Conservation (phyloP, 169 alveolate species). For the Fabrea salina region DNA sequence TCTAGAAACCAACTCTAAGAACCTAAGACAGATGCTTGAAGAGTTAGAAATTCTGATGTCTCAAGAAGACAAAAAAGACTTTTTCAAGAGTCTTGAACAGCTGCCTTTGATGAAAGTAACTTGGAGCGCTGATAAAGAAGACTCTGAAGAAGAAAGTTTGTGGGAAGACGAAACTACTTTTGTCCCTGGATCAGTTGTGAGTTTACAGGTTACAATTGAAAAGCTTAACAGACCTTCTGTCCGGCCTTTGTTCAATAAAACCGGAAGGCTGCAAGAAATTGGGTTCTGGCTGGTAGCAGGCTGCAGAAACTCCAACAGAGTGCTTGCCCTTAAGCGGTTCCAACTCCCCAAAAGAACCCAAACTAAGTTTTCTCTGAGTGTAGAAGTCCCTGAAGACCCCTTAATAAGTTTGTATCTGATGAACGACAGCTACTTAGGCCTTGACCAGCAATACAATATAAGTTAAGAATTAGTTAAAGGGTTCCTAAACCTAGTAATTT, state of each 20-base stretch:
- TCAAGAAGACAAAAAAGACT: neutral
- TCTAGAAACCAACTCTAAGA: neutral
- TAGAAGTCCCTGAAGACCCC: neutral
- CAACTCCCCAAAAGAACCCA: neutral
- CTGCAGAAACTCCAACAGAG: neutral
- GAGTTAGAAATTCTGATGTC: neutral
- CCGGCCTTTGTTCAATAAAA: neutral
- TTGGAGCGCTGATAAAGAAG: neutral
- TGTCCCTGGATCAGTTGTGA: neutral
- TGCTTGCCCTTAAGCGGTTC: neutral
- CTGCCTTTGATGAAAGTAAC: neutral
- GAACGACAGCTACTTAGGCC: neutral
- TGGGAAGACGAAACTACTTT: neutral
- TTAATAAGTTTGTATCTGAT: neutral
- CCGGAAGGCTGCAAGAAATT: slow-evolving; percentile 20
- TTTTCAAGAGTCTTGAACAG: neutral
- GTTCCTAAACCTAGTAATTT: too few species aligned
- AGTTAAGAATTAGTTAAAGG: too few species aligned
- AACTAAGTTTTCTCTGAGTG: neutral
- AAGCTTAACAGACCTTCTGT: neutral
- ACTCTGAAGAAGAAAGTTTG: slow-evolving; percentile 4
- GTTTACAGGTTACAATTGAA: neutral
- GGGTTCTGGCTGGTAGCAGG: slow-evolving; percentile 23
- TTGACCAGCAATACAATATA: neutral
- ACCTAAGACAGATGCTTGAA: neutral